Evolutionary conservation across 78 protist genomes (phyloP), one percentile per base, ranked within the genome.

Genomic region (Protostelium mycophagum): DNA sequence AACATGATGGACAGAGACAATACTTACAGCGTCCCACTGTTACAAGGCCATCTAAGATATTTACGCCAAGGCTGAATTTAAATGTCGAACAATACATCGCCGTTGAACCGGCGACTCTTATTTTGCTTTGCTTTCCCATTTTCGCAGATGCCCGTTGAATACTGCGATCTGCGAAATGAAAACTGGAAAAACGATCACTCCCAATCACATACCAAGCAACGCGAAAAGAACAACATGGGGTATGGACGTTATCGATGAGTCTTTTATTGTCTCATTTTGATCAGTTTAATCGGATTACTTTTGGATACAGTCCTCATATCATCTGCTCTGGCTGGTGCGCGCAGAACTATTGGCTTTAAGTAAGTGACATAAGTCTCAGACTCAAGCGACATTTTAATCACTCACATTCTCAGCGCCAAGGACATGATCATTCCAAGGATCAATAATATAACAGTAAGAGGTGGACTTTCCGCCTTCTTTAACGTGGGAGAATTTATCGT

Each of bases 401-500:
- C 73, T 25, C 16, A 5, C 5, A 16, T 51, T 51, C 31, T 5
- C 73, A 51, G 73, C 73, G 16, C 16, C 73, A 5, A 51, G 16
- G 73, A 51, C 31, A 51, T 25, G 73, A 51, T 51, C 73, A 16
- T 51, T 51, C 73, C 83, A 28, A 88, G 38, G 38, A 1, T 92
- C 1, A 85, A 88, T 9, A 39, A 89, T 36, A 85, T 86, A 39
- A 89, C 38, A 5, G 83, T 63, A 0, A 38, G 35, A 25, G 34
- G 37, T 35, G 34, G 38, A 28, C 86, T 90, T 0, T 85, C 63
- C 84, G 94, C 91, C 16, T 92, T 92, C 85, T 92, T 92, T 35
- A 92, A 89, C 38, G 89, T 87, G 29, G 94, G 94, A 37, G 94
- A 92, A 85, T 92, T 89, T 88, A 90, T 92, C 51, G 94, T 87